phyloP scores from a whole-genome alignment of 2,329 filamentous ascomycete species.

The Colletotrichum chlorophyti region DNA sequence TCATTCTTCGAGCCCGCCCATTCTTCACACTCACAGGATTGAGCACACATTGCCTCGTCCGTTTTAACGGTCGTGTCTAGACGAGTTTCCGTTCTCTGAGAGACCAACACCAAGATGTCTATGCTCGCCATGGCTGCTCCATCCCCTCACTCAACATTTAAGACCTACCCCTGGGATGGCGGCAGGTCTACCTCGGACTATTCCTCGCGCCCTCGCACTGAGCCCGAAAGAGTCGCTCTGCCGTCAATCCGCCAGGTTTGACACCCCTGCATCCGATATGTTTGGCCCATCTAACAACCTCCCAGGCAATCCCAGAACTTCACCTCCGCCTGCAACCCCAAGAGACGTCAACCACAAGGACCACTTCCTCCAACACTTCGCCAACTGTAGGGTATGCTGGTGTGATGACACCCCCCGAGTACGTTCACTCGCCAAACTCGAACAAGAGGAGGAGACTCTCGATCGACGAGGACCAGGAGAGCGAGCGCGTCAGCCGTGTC shows the following conservation, averaged over 20 bases:
- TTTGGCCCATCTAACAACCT: slow-evolving; percentile 13
- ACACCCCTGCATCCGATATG: too few relatives aligned
- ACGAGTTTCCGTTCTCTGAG: slow-evolving; percentile 32
- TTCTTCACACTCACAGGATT: slow-evolving; percentile 44
- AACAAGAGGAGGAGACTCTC: slow-evolving; percentile 56
- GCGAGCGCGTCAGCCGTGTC: slow-evolving; percentile 49
- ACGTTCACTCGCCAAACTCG: slow-evolving; percentile 55
- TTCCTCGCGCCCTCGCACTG: slow-evolving; percentile 42
- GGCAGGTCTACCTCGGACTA: slow-evolving; percentile 40
- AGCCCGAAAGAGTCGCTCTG: slow-evolving; percentile 50
- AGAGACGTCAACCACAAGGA: slow-evolving; percentile 38
- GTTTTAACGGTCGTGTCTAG: slow-evolving; percentile 17
- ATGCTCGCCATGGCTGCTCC: slow-evolving; percentile 55
- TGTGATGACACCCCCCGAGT: slow-evolving; percentile 50
- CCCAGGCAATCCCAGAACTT: slow-evolving; percentile 55
- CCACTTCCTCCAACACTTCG: slow-evolving; percentile 41
- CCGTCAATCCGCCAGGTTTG: slow-evolving; percentile 61
- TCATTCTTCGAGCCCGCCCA: slow-evolving; percentile 28
- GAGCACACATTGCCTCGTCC: slow-evolving; percentile 37
- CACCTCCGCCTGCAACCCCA: slow-evolving; percentile 41
- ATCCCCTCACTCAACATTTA: slow-evolving; percentile 48
- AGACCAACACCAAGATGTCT: slow-evolving; percentile 52
- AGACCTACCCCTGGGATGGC: slow-evolving; percentile 48
- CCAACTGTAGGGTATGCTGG: slow-evolving; percentile 39
- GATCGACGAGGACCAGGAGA: slow-evolving; percentile 47